Conservation (phyloP, 2,329 filamentous ascomycete species). For the Zalaria obscura region DNA sequence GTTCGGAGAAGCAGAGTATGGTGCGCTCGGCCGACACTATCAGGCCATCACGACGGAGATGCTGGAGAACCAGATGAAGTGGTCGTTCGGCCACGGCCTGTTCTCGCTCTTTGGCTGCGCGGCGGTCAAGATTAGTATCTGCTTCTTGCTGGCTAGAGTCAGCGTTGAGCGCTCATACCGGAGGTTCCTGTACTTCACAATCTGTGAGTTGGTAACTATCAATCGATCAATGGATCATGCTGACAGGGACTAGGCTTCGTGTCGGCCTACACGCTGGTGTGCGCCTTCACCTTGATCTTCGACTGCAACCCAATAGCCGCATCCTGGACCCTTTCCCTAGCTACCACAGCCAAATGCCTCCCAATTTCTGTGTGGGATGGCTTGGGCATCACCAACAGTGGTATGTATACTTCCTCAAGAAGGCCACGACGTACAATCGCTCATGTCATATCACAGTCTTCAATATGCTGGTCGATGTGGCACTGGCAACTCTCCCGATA, state of each 20-base stretch:
- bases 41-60: constrained; percentile 13
- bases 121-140: constrained; percentile 34
- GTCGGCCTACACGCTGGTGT: constrained; percentile 26
- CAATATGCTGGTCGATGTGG: constrained; percentile 25
- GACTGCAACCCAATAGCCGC: constrained; percentile 32
- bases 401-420: constrained; percentile 9
- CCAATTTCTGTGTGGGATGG: constrained; percentile 24
- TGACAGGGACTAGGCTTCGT: constrained; percentile 24
- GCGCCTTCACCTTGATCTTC: constrained; percentile 32
- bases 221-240: not conserved
- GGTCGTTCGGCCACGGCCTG: constrained; percentile 32
- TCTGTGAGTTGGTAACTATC: too few species aligned
- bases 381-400: constrained; percentile 33
- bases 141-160: constrained; percentile 30
- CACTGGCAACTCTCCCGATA: constrained; percentile 27
- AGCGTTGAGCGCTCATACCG: constrained; percentile 9
- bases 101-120: constrained; percentile 31
- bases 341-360: constrained; percentile 26
- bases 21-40: constrained; percentile 32
- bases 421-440: not conserved
- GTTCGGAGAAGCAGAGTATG: constrained; percentile 28
- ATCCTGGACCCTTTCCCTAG: constrained; percentile 24
- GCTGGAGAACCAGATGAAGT: constrained; percentile 23
- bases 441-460: constrained; percentile 11
- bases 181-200: too few species aligned